Conservation (phyloP, 2,329 filamentous ascomycete genomes). For the Pyrenophora graminea region DNA sequence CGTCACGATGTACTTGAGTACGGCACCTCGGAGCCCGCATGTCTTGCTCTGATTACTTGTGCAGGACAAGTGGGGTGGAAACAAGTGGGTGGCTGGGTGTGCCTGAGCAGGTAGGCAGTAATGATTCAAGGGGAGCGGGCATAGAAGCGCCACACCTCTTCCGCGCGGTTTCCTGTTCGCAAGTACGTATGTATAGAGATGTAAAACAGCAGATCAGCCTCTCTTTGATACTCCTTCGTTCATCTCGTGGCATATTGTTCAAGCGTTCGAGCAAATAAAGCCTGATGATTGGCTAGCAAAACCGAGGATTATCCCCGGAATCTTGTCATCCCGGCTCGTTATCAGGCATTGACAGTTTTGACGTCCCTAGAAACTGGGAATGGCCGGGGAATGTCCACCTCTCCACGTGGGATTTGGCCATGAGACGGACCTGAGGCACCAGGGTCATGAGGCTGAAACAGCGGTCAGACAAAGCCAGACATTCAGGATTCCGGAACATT, state of each 20-base stretch:
- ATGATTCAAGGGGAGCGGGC: conserved; percentile 8
- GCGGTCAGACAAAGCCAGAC: not conserved
- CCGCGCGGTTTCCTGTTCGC: not conserved
- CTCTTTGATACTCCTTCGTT: not conserved
- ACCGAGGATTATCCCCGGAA: conserved; percentile 1
- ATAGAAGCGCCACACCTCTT: not conserved
- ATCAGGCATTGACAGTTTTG: conserved; percentile 8
- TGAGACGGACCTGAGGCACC: conserved; percentile 25
- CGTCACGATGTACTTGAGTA: not conserved
- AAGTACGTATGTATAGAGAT: not conserved
- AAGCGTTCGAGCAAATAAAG: conserved; percentile 2
- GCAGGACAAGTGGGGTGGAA: conserved; percentile 9
- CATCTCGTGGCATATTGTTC: conserved; percentile 4
- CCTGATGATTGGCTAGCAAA: conserved; percentile 1
- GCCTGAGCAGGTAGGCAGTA: conserved; percentile 6
- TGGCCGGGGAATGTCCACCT: not conserved
- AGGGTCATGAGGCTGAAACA: conserved; percentile 21
- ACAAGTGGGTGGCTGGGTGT: conserved; percentile 12
- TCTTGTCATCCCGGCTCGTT: not conserved
- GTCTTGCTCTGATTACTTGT: conserved; percentile 6
- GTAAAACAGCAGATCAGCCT: not conserved
- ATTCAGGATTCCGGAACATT: not conserved
- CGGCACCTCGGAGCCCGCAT: conserved; percentile 17
- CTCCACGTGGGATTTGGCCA: conserved; percentile 3
- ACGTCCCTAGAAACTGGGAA: not conserved